Evolutionary conservation across 805 yeast species (phyloP), one percentile per base, ranked within the genome.

Genomic region (Kodamaea lidongshanica): DNA sequence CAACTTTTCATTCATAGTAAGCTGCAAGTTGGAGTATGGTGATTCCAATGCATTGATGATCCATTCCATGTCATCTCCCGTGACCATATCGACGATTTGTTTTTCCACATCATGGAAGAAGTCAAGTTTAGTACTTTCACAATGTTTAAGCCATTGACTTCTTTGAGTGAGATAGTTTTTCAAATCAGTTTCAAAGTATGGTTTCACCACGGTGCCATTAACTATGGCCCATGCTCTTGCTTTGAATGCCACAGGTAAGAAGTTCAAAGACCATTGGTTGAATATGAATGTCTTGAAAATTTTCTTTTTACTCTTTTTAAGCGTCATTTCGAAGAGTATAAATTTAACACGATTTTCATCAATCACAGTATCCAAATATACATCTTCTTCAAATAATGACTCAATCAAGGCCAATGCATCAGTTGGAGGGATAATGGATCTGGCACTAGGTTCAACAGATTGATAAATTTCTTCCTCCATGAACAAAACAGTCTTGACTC

Each of bases 391-490:
- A 11, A 49, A 35, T 16, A 61, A 37, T 6, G 36, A 30, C 11
- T 42, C 75, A 52, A 20, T 48, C 42, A 34, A 52, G 40, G 16
- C 61, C 57, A 34, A 59, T n/a, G 76, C 74, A 48, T 86, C 95
- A 26, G 71, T 71, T 20, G 86, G 80, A 13, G 79, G 58, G 15
- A 84, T 64, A 32, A 78, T 60, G 15, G 79, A 72, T 29, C 81
- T 53, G 11, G 64, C 57, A 8, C 58, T 45, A 3, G 72, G 62
- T 8, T 62, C 53, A 10, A 45, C 44, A 6, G 60, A 47, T 8
- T 80, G 86, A 48, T 80, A 88, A 10, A 86, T 62, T 26, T 66
- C 62, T 11, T 71, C 64, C 17, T 67, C 67, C 52, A 79, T 52
- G 39, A 72, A 66, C 32, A 75, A 47, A 2, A 34, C 21, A 9